These are phyloP conservation scores for Hymenoscyphus salicellus DNA, from an alignment of 2,329 filamentous ascomycete species.

Conservation along the genomic window DNA sequence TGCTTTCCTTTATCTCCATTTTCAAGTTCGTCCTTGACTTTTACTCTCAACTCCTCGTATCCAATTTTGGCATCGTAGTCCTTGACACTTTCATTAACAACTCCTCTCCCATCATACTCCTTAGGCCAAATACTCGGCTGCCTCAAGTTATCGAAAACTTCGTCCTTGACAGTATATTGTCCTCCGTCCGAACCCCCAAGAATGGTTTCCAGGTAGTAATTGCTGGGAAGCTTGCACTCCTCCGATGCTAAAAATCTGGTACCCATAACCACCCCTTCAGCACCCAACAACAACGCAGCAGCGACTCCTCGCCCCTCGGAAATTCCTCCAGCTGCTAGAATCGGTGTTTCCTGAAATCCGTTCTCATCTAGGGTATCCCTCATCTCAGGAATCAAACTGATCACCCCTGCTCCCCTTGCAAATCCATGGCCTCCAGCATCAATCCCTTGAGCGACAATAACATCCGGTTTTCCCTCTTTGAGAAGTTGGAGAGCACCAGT, in stretches of 20 bases:
- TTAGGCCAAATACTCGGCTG: constrained; percentile 58
- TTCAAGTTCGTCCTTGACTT: constrained; percentile 37
- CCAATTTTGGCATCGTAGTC: constrained; percentile 41
- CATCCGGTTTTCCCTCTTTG: constrained; percentile 31
- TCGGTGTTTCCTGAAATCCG: constrained; percentile 28
- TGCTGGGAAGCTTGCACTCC: constrained; percentile 44
- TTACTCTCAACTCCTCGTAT: constrained; percentile 39
- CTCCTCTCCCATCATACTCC: constrained; percentile 54
- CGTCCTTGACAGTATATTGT: constrained; percentile 47
- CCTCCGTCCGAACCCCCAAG: constrained; percentile 49
- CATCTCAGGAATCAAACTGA: constrained; percentile 38
- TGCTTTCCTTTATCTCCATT: constrained; percentile 45
- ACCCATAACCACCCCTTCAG: constrained; percentile 46
- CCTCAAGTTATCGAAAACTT: constrained; percentile 50
- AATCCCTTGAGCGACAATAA: constrained; percentile 38
- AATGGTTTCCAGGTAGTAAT: constrained; percentile 48
- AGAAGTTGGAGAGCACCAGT: constrained; percentile 29
- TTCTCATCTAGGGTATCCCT: constrained; percentile 30
- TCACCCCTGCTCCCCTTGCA: constrained; percentile 33
- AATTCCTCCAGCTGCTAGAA: constrained; percentile 40
- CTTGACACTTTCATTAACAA: constrained; percentile 53
- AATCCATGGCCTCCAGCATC: constrained; percentile 41
- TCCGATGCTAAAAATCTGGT: constrained; percentile 48
- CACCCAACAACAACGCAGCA: constrained; percentile 38
- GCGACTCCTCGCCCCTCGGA: constrained; percentile 38